Evolutionary conservation across 768 basidiomycete species (phyloP).

Genomic region (Psilocybe subaeruginosa): DNA sequence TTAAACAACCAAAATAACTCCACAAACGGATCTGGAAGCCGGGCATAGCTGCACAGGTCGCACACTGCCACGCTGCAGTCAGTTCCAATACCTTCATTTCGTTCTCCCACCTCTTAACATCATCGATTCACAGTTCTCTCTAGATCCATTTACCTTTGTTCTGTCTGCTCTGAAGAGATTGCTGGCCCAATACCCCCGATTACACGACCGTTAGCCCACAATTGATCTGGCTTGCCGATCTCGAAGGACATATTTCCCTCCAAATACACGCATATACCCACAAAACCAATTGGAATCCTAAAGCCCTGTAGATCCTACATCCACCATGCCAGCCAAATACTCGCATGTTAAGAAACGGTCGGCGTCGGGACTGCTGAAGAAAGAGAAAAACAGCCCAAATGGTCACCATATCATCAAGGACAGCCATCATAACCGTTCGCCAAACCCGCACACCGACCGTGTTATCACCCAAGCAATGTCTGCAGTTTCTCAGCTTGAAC

Average conservation of each 20-base stretch:
- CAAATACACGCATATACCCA: neutral
- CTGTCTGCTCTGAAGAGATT: neutral
- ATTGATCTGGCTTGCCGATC: neutral
- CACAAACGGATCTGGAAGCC: neutral
- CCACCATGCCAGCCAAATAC: slow-evolving; percentile 69
- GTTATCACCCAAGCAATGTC: slow-evolving; percentile 58
- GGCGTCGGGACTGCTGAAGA: slow-evolving; percentile 50
- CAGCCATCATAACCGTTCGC: slow-evolving; percentile 27
- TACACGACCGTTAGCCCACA: neutral
- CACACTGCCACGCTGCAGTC: neutral
- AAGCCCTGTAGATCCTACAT: neutral
- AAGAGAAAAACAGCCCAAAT: slow-evolving; percentile 35
- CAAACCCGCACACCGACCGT: slow-evolving; percentile 54
- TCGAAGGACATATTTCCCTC: neutral
- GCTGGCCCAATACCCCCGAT: neutral
- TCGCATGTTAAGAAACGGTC: slow-evolving; percentile 75
- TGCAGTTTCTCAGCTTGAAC: slow-evolving; percentile 68
- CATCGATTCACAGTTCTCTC: neutral
- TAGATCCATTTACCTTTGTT: neutral
- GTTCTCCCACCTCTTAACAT: neutral
- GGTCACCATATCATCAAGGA: slow-evolving; percentile 35
- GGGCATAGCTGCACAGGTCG: slow-evolving; percentile 1
- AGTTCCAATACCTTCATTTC: neutral
- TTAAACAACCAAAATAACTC: neutral
- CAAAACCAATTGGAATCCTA: neutral